phyloP scores from a whole-genome alignment of 768 basidiomycete genomes.

The Leccinum subtestaceum region DNA sequence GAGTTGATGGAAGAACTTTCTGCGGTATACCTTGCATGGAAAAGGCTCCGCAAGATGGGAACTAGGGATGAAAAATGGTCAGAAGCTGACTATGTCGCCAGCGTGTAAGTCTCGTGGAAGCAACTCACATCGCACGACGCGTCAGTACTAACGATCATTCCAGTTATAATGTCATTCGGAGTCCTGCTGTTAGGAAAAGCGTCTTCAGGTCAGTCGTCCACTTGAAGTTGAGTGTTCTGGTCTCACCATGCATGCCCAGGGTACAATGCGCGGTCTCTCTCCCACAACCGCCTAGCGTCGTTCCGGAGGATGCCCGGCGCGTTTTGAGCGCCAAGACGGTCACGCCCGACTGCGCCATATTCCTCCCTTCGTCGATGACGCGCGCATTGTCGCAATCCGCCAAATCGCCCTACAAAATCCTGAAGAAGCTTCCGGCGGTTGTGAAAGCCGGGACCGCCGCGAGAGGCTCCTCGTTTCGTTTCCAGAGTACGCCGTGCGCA shows the following conservation, averaged over 20 bases:
- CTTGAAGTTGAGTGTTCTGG: not conserved
- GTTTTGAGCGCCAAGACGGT: slow-evolving; percentile 46
- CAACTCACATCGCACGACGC: not conserved
- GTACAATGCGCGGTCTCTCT: slow-evolving; percentile 48
- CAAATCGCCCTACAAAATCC: slow-evolving; percentile 46
- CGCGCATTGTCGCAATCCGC: slow-evolving; percentile 41
- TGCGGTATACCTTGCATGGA: slow-evolving; percentile 45
- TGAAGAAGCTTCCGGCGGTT: slow-evolving; percentile 40
- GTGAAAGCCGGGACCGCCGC: slow-evolving; percentile 37
- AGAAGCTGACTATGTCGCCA: slow-evolving; percentile 54
- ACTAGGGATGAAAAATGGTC: slow-evolving; percentile 46
- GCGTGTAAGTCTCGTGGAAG: slow-evolving; percentile 40
- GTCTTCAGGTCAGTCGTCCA: slow-evolving; percentile 37
- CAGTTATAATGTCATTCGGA: slow-evolving; percentile 51
- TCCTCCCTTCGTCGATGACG: slow-evolving; percentile 40
- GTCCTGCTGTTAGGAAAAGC: slow-evolving; percentile 41
- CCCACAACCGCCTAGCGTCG: slow-evolving; percentile 39
- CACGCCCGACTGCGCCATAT: slow-evolving; percentile 49
- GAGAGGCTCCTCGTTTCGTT: slow-evolving; percentile 47
- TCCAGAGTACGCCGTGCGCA: slow-evolving; percentile 48
- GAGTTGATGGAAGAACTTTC: slow-evolving; percentile 38
- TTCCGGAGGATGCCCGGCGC: slow-evolving; percentile 31
- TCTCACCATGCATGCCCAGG: slow-evolving; percentile 27
- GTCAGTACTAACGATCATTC: not conserved
- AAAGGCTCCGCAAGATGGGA: slow-evolving; percentile 42